These are phyloP conservation scores for Solanum pimpinellifolium DNA, from an alignment of 257 asterid genomes.

Conservation along the genomic window DNA sequence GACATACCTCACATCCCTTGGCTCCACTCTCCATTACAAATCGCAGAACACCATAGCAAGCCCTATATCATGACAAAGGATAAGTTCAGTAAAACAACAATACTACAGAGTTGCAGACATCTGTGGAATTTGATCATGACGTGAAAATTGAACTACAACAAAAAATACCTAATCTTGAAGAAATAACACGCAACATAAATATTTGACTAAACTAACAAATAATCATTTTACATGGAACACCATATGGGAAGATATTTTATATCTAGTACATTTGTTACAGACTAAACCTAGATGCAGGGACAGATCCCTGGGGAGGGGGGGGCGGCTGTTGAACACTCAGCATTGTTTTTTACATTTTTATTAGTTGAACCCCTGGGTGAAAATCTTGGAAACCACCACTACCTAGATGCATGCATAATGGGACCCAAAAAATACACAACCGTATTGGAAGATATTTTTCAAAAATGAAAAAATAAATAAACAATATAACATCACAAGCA, in stretches of 20 bases:
- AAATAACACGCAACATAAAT: neutral
- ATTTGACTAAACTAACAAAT: neutral
- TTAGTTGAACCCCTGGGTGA: neutral
- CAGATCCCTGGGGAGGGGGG: neutral
- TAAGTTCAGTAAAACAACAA: neutral
- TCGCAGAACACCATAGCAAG: constrained; percentile 53
- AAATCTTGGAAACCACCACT: neutral
- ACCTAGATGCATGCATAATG: neutral
- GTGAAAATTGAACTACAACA: neutral
- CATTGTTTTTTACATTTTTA: neutral
- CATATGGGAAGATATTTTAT: neutral
- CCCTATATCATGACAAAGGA: constrained; percentile 15
- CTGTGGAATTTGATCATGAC: neutral
- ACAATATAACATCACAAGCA: too few species aligned
- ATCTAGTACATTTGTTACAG: neutral
- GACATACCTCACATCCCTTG: constrained; percentile 46
- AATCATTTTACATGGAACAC: neutral
- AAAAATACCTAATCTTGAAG: neutral
- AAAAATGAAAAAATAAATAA: too few species aligned
- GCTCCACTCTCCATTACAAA: constrained; percentile 57
- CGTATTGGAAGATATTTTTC: neutral
- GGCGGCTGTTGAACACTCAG: neutral
- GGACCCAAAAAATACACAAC: neutral
- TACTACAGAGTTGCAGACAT: neutral
- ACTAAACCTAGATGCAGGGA: neutral